phyloP scores from a whole-genome alignment of 805 yeast genomes.

The Metschnikowia hibisci region DNA sequence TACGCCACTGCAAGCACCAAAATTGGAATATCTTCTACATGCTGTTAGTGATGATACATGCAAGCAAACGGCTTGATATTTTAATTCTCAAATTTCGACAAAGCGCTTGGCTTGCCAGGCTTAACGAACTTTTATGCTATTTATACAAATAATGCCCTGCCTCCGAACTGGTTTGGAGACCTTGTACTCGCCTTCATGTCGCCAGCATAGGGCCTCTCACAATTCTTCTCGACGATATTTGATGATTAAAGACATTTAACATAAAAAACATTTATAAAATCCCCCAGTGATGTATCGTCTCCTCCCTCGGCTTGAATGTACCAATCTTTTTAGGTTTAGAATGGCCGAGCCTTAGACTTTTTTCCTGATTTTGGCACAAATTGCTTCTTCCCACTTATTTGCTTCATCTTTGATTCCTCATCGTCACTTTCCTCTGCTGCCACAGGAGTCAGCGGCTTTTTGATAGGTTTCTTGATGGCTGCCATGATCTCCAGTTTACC shows the following conservation, averaged over 20 bases:
- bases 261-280: too few relatives aligned
- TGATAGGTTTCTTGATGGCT: slow-evolving; percentile 5
- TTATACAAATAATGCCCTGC: too few relatives aligned
- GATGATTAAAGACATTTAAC: too few relatives aligned
- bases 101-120: too few relatives aligned
- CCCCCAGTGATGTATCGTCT: background rate
- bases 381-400: slow-evolving; percentile 11
- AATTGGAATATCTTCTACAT: slow-evolving; percentile 3
- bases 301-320: too few relatives aligned
- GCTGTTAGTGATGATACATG: background rate
- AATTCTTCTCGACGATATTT: too few relatives aligned
- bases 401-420: slow-evolving; percentile 17
- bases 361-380: slow-evolving; percentile 10
- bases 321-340: slow-evolving; percentile 4
- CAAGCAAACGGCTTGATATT: slow-evolving; percentile 1
- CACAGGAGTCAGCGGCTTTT: background rate
- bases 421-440: slow-evolving; percentile 10
- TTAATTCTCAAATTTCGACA: background rate
- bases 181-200: background rate
- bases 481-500: slow-evolving; percentile 10
- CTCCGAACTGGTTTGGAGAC: too few relatives aligned
- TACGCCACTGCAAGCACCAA: slow-evolving; percentile 4
- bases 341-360: slow-evolving; percentile 17
- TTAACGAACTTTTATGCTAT: too few relatives aligned
- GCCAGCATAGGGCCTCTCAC: too few relatives aligned